These are phyloP conservation scores for Knoxdaviesia capensis DNA, from an alignment of 2,329 filamentous ascomycete genomes.

Conservation along the genomic window DNA sequence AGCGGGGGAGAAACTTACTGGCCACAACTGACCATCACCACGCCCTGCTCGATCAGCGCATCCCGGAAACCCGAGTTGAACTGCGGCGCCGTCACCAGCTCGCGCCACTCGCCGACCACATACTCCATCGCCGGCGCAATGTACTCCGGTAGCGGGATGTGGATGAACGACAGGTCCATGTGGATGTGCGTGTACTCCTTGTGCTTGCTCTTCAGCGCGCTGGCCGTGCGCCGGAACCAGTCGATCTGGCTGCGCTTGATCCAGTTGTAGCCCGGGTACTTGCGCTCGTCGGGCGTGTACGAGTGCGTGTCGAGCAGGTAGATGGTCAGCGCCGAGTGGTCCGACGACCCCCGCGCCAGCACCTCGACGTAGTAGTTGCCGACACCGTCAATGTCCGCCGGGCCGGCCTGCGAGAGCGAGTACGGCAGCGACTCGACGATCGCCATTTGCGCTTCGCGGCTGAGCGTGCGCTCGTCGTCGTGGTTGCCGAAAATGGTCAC, in stretches of 20 bases:
- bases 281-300: constrained; percentile 74
- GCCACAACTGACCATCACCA: constrained; percentile 76
- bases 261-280: constrained; percentile 93
- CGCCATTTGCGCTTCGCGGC: constrained; percentile 61
- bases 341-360: constrained; percentile 54
- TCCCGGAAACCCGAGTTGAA: constrained; percentile 91
- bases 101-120: constrained; percentile 47
- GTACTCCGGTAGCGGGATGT: constrained; percentile 91
- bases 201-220: constrained; percentile 56
- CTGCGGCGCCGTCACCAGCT: constrained; percentile 67
- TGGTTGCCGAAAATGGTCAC: constrained; percentile 94
- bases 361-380: constrained; percentile 93
- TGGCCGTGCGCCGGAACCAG: constrained; percentile 74
- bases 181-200: constrained; percentile 77
- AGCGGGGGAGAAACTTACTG: constrained; percentile 44
- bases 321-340: constrained; percentile 82
- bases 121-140: constrained; percentile 36
- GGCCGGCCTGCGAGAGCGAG: constrained; percentile 69
- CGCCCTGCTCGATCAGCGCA: constrained; percentile 65
- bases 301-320: constrained; percentile 88
- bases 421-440: constrained; percentile 75
- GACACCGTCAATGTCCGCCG: constrained; percentile 67
- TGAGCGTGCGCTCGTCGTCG: constrained; percentile 74
- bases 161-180: constrained; percentile 91
- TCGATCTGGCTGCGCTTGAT: constrained; percentile 83